Base-by-base conservation (phyloP, 305 asterid species). In the Fraxinus dipetala region DNA sequence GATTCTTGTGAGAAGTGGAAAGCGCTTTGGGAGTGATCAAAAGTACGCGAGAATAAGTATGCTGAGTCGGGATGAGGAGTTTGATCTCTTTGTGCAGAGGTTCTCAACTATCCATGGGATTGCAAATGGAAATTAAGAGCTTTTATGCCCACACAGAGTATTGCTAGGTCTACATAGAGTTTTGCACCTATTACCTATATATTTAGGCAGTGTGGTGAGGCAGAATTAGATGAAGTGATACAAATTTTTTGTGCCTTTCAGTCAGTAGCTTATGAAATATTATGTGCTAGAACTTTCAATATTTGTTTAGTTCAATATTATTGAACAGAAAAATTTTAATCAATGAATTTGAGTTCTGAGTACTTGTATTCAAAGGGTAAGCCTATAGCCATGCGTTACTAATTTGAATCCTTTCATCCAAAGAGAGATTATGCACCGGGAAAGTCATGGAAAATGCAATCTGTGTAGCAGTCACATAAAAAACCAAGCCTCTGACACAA, bases 41-140 rank as follows among this genome's bases (percentile, higher is more conserved):
- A 89, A 85, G 82, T 89, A 79, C 85, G 94, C 61, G 6, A 92
- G 98, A 80, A 79, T 95, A 79, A 95, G 98, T 87, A 90, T 95
- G 97, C 40, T 95, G 78, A 72, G 92, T 70, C 85, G 88, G 72
- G 95, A 92, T 18, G 90, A 89, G 1, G 97, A 93, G 16, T 92
- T 95, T 74, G 87, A 92, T 79, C 85, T 89, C 80, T 92, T 94
- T 80, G 34, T 93, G 76, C 75, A 86, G 81, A 94, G 94, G 87
- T 86, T 93, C n/a, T 84, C 89, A 6, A 48, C 86, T 22, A 85
- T 94, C 63, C 82, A 81, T 69, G 86, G 77, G 61, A 65, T 30
- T 75, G 80, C 43, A 35, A 81, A 80, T 30, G 40, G 38, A 69
- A 69, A 69, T 30, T 69, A 69, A 69, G 38, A 6, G 36, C 38